Percentiles rank a stretch among this genome's conserved stretches.
These are phyloP conservation scores for Hypoxylon sp. DNA, from an alignment of 2,329 filamentous ascomycete species.

Conservation along the genomic window DNA sequence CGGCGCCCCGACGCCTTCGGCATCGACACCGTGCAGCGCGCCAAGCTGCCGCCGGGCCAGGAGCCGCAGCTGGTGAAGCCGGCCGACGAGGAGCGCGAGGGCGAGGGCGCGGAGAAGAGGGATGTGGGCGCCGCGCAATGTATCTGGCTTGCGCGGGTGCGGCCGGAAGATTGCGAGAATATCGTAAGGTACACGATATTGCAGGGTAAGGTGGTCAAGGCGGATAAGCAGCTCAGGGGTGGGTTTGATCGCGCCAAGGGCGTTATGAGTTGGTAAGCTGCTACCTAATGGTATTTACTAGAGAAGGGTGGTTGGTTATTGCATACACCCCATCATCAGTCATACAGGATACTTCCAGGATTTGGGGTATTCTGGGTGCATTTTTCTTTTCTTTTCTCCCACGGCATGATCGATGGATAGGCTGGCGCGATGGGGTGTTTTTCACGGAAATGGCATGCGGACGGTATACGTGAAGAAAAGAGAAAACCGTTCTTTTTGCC, in stretches of 20 bases:
- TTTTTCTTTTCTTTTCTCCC: not conserved
- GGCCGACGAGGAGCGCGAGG: constrained; percentile 14
- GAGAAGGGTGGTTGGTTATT: not conserved
- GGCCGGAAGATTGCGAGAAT: constrained; percentile 92
- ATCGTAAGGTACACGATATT: constrained; percentile 90
- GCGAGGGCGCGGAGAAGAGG: constrained; percentile 51
- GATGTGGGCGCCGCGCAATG: constrained; percentile 79
- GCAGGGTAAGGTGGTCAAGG: constrained; percentile 95
- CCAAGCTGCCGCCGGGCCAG: constrained; percentile 55
- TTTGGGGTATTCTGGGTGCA: not conserved
- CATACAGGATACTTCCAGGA: not conserved
- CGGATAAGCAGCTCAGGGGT: constrained; percentile 84
- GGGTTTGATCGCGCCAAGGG: constrained; percentile 89
- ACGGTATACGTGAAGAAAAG: constrained; percentile 7
- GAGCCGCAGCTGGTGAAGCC: constrained; percentile 56
- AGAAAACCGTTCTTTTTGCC: not conserved
- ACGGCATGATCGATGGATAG: not conserved
- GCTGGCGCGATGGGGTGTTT: constrained; percentile 10
- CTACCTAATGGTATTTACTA: not conserved
- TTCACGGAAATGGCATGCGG: constrained; percentile 10
- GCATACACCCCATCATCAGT: constrained; percentile 10
- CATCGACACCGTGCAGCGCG: constrained; percentile 62
- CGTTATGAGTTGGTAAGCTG: constrained; percentile 84
- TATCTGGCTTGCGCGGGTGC: constrained; percentile 90
- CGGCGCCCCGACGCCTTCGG: constrained; percentile 74